phyloP scores from a whole-genome alignment of 192 early-diverging fungal species.

The Glomus cerebriforme region DNA sequence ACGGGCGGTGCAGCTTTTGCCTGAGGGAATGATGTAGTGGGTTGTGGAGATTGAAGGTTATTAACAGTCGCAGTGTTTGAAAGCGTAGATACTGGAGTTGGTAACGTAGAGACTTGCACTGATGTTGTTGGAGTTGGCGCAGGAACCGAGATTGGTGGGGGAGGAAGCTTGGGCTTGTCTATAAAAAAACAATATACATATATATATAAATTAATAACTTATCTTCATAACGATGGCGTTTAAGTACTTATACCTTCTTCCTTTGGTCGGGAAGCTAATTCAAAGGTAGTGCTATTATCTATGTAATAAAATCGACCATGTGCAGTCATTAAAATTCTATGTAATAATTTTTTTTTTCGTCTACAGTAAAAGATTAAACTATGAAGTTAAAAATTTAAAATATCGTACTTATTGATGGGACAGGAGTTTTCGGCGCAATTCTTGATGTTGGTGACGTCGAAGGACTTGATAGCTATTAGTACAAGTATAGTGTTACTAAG shows the following conservation, averaged over 20 bases:
- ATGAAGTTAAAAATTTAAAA: background rate
- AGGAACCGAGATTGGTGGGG: slow-evolving; percentile 11
- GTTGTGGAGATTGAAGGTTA: slow-evolving; percentile 35
- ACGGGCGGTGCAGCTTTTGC: background rate
- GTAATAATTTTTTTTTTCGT: background rate
- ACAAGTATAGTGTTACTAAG: background rate
- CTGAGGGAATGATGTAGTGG: slow-evolving; percentile 33
- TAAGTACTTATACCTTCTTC: slow-evolving; percentile 29
- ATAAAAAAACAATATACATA: slow-evolving; percentile 31
- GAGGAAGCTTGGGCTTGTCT: slow-evolving; percentile 17
- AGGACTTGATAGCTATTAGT: slow-evolving; percentile 22
- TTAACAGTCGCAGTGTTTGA: slow-evolving; percentile 31
- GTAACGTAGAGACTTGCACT: slow-evolving; percentile 25
- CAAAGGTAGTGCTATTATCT: slow-evolving; percentile 22
- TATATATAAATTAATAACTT: background rate
- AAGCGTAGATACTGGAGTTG: slow-evolving; percentile 40
- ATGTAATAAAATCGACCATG: background rate
- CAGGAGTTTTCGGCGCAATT: slow-evolving; percentile 6
- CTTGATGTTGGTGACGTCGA: slow-evolving; percentile 22
- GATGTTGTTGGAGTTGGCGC: slow-evolving; percentile 22
- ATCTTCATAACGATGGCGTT: background rate
- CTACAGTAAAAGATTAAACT: background rate
- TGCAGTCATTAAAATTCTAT: background rate
- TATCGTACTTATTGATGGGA: slow-evolving; percentile 10
- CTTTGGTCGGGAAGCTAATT: slow-evolving; percentile 1